Evolutionary conservation across 2,329 filamentous ascomycete species (phyloP).

Genomic region (Harringtonia lauricola): DNA sequence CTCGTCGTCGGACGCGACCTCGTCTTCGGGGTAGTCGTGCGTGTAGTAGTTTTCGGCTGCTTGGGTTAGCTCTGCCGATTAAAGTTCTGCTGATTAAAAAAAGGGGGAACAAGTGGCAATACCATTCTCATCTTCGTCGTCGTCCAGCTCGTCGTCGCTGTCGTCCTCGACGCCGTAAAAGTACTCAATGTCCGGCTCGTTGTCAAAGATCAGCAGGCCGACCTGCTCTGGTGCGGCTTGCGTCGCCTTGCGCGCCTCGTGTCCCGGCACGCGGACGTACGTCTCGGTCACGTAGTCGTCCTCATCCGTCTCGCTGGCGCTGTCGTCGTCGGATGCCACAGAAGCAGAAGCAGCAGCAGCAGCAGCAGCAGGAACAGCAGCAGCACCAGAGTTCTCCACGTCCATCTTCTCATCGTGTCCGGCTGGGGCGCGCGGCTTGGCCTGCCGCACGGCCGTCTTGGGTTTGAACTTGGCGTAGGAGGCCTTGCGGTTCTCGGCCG

Average conservation of each 20-base stretch:
- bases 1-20: slow-evolving; percentile 62
- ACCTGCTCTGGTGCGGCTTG: slow-evolving; percentile 35
- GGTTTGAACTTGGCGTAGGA: slow-evolving; percentile 11
- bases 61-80: not conserved
- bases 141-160: slow-evolving; percentile 47
- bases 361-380: too few relatives aligned
- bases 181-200: slow-evolving; percentile 45
- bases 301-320: slow-evolving; percentile 18
- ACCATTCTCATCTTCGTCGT: slow-evolving; percentile 58
- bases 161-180: slow-evolving; percentile 53
- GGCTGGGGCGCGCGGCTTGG: slow-evolving; percentile 8
- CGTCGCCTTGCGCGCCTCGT: slow-evolving; percentile 25
- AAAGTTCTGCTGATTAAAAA: not conserved
- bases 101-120: slow-evolving; percentile 6
- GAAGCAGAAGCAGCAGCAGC: slow-evolving; percentile 28
- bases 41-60: slow-evolving; percentile 67
- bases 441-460: slow-evolving; percentile 5
- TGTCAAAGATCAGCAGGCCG: slow-evolving; percentile 45
- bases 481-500: slow-evolving; percentile 6
- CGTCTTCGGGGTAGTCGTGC: slow-evolving; percentile 72
- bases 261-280: slow-evolving; percentile 48
- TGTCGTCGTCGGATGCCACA: not conserved
- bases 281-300: slow-evolving; percentile 55
- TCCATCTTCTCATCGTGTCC: slow-evolving; percentile 13
- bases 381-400: too few relatives aligned